These are phyloP conservation scores for Rubia balearica DNA, from an alignment of 305 asterid genomes.

Conservation along the genomic window DNA sequence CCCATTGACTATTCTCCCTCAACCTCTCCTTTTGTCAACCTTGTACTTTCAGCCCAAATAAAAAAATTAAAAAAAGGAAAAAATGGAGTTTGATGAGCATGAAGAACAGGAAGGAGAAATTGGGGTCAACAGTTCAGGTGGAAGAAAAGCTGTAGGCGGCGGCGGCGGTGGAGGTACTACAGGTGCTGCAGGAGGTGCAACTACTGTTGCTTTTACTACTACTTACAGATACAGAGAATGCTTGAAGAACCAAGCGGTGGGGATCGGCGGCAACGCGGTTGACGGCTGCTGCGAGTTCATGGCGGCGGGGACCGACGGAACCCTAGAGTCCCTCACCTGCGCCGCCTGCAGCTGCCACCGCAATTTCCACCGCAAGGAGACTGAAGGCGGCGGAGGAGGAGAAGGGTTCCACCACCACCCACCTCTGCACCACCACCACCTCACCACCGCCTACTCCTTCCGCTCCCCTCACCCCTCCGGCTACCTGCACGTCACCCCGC, in stretches of 20 bases:
- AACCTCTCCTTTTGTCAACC: background rate
- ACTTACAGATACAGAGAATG: constrained; percentile 35
- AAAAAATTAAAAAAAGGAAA: background rate
- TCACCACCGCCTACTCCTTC: constrained; percentile 18
- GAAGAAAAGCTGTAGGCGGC: constrained; percentile 13
- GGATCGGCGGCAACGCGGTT: constrained; percentile 34
- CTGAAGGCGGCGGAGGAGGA: constrained; percentile 15
- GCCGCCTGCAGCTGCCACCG: constrained; percentile 47
- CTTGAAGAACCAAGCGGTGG: constrained; percentile 38
- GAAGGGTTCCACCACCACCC: constrained; percentile 19
- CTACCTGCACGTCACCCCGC: constrained; percentile 23
- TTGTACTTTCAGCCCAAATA: too few relatives aligned
- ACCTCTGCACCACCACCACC: constrained; percentile 18
- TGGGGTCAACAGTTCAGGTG: constrained; percentile 10
- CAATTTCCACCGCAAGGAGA: constrained; percentile 40
- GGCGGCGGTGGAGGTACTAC: constrained; percentile 7
- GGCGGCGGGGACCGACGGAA: constrained; percentile 39
- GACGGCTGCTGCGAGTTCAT: constrained; percentile 43
- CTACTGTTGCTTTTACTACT: background rate
- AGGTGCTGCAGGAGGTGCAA: background rate
- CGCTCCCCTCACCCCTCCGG: constrained; percentile 23
- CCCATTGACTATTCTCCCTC: background rate
- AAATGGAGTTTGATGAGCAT: constrained; percentile 36
- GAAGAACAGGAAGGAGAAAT: constrained; percentile 31
- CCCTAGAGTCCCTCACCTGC: constrained; percentile 32